These are phyloP conservation scores for Echites panduratus DNA, from an alignment of 257 asterid species.

Conservation along the genomic window DNA sequence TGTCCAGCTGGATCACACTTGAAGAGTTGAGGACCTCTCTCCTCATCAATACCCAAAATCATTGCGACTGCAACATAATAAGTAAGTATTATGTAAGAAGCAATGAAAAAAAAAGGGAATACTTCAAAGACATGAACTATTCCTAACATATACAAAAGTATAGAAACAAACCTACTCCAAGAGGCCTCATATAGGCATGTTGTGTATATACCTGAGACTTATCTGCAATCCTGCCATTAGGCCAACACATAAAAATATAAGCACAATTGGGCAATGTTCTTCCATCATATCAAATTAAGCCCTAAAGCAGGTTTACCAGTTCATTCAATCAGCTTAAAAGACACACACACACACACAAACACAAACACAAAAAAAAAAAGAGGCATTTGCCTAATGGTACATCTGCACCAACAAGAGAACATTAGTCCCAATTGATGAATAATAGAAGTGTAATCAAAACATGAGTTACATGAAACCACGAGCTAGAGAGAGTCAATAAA, in stretches of 20 bases:
- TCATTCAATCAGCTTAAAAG: background rate
- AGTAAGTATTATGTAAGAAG: background rate
- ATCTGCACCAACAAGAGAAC: background rate
- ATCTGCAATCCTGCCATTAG: slow-evolving; percentile 85
- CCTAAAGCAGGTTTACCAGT: background rate
- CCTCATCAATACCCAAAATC: slow-evolving; percentile 94
- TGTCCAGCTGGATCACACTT: slow-evolving; percentile 99
- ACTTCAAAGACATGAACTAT: background rate
- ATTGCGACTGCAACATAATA: slow-evolving; percentile 60
- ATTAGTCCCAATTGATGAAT: background rate
- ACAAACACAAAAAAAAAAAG: background rate
- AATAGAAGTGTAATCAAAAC: background rate
- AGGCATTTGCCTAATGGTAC: background rate
- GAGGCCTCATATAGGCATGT: slow-evolving; percentile 99
- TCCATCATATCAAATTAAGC: background rate
- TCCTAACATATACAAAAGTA: slow-evolving; percentile 4
- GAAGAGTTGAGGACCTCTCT: slow-evolving; percentile 95
- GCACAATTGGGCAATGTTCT: background rate
- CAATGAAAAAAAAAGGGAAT: slow-evolving; percentile 7
- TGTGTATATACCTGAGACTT: slow-evolving; percentile 99
- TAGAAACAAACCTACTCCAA: slow-evolving; percentile 82
- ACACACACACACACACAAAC: background rate
- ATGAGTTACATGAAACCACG: background rate
- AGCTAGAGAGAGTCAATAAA: background rate
- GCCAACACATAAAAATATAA: slow-evolving; percentile 1